Evolutionary conservation across 768 basidiomycete species (phyloP).

Genomic region (Tricholoma furcatifolium): DNA sequence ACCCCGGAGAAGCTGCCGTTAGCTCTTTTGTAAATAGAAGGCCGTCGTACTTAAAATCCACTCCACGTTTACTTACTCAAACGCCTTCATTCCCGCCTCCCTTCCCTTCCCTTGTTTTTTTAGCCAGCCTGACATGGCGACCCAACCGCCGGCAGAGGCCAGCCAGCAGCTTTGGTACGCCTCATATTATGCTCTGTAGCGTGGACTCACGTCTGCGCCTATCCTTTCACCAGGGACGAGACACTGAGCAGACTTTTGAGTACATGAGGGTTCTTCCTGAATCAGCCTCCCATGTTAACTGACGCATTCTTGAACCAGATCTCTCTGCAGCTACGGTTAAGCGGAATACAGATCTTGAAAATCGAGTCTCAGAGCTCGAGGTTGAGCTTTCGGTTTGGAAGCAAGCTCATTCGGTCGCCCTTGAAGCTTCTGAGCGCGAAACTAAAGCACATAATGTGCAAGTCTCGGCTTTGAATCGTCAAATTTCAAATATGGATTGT

Average conservation of each 20-base stretch:
- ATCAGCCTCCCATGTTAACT: slow-evolving; percentile 1
- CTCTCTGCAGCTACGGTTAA: slow-evolving; percentile 64
- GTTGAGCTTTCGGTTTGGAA: slow-evolving; percentile 70
- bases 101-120: slow-evolving; percentile 23
- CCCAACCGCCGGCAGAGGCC: slow-evolving; percentile 54
- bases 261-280: slow-evolving; percentile 23
- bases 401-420: slow-evolving; percentile 60
- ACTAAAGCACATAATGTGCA: slow-evolving; percentile 68
- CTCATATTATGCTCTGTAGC: slow-evolving; percentile 5
- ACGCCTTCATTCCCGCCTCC: slow-evolving; percentile 39
- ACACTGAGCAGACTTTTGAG: slow-evolving; percentile 61
- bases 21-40: slow-evolving; percentile 47
- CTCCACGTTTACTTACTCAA: slow-evolving; percentile 38
- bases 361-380: slow-evolving; percentile 64
- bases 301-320: slow-evolving; percentile 34
- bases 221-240: slow-evolving; percentile 54
- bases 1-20: slow-evolving; percentile 52
- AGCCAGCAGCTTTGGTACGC: slow-evolving; percentile 68
- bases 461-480: slow-evolving; percentile 60
- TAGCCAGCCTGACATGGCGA: slow-evolving; percentile 46
- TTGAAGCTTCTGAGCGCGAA: slow-evolving; percentile 64
- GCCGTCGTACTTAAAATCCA: slow-evolving; percentile 46
- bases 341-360: slow-evolving; percentile 63
- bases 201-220: slow-evolving; percentile 15
- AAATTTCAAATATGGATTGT: slow-evolving; percentile 57